Percentiles rank a stretch among this genome's conserved stretches.
Evolutionary conservation across 2,329 filamentous ascomycete species (phyloP).

Genomic region (Pezicula radicicola): DNA sequence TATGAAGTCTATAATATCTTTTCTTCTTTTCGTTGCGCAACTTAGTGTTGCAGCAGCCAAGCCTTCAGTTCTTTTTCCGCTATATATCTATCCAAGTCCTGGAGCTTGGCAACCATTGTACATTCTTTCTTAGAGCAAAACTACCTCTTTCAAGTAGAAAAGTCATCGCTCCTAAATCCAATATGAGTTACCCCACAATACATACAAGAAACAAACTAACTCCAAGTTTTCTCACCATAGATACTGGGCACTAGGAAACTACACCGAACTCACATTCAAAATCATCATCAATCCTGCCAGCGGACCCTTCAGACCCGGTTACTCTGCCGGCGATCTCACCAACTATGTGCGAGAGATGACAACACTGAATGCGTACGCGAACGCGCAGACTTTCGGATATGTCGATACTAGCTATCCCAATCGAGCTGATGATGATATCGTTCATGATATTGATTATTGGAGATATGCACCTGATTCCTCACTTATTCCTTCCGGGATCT

Average conservation of each 20-base stretch:
- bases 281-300: slow-evolving; percentile 20
- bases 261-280: slow-evolving; percentile 17
- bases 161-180: too few species aligned
- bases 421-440: neutral
- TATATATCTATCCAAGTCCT: slow-evolving; percentile 16
- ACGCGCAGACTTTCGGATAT: slow-evolving; percentile 1
- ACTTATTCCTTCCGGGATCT: neutral
- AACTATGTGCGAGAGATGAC: neutral
- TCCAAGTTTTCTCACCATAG: too few species aligned
- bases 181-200: too few species aligned
- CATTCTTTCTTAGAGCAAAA: too few species aligned
- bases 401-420: slow-evolving; percentile 1
- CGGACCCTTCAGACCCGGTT: slow-evolving; percentile 17
- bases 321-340: neutral
- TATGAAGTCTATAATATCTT: too few species aligned
- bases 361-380: neutral
- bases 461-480: neutral
- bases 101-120: slow-evolving; percentile 17
- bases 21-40: neutral
- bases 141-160: too few species aligned
- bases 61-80: slow-evolving; percentile 13
- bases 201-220: too few species aligned
- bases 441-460: neutral
- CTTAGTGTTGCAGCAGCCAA: neutral
- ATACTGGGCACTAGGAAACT: slow-evolving; percentile 5